Evolutionary conservation across 2,329 filamentous ascomycete species (phyloP).

Genomic region (Arthrobotrys conoides): DNA sequence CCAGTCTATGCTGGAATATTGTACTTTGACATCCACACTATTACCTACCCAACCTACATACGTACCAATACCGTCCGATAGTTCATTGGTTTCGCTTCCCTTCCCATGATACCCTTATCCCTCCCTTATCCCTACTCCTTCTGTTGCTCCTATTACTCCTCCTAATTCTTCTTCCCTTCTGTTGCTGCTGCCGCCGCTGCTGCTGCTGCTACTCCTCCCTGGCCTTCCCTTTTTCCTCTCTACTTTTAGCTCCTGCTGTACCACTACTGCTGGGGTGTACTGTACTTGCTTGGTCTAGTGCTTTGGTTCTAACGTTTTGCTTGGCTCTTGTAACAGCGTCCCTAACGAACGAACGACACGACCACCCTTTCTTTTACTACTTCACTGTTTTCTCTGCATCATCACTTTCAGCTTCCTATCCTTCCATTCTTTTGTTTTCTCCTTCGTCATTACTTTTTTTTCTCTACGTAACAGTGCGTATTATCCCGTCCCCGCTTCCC

Average conservation of each 20-base stretch:
- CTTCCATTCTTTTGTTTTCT: slow-evolving; percentile 64
- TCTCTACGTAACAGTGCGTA: slow-evolving; percentile 31
- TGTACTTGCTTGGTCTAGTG: slow-evolving; percentile 59
- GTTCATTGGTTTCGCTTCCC: slow-evolving; percentile 38
- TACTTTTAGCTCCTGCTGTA: slow-evolving; percentile 44
- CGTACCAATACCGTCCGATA: slow-evolving; percentile 16
- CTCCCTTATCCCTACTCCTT: slow-evolving; percentile 61
- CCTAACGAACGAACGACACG: slow-evolving; percentile 59
- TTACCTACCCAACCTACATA: slow-evolving; percentile 14
- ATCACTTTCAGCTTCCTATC: slow-evolving; percentile 65
- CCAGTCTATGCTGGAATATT: background rate
- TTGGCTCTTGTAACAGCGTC: slow-evolving; percentile 61
- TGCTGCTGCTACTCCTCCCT: slow-evolving; percentile 17
- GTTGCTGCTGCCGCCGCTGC: background rate
- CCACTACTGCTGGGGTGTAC: slow-evolving; percentile 35
- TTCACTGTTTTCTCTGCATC: slow-evolving; percentile 44
- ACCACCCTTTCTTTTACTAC: slow-evolving; percentile 58
- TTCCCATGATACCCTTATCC: slow-evolving; percentile 41
- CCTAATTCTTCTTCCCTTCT: background rate
- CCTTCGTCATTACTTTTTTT: slow-evolving; percentile 53
- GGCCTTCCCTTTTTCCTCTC: slow-evolving; percentile 53
- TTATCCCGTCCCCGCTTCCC: slow-evolving; percentile 44
- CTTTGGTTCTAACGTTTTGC: slow-evolving; percentile 62
- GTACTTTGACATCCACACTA: background rate
- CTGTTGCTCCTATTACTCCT: slow-evolving; percentile 58